Conservation (phyloP, 139 green algal genomes). For the Zygnema cylindricum region DNA sequence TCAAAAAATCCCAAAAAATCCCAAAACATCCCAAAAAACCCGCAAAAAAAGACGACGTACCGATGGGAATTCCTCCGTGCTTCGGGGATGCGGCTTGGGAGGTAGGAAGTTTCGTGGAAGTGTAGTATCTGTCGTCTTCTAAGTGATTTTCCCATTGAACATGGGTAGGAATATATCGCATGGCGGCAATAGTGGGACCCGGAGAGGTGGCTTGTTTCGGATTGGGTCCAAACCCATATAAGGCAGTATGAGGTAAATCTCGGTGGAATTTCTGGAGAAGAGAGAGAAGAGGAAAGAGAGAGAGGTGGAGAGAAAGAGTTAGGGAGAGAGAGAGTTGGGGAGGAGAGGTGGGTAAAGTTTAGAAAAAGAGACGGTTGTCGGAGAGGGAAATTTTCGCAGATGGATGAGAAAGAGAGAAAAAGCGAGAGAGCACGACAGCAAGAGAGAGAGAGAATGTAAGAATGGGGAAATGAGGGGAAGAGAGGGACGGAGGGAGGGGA, state of each 20-base stretch:
- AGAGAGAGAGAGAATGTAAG: background rate
- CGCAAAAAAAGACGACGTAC: too few species aligned
- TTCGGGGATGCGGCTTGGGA: background rate
- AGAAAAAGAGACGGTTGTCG: background rate
- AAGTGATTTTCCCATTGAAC: slow-evolving; percentile 43
- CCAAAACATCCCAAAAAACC: too few species aligned
- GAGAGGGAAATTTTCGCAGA: background rate
- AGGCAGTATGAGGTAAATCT: slow-evolving; percentile 21
- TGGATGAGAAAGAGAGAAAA: background rate
- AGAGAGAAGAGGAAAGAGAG: background rate
- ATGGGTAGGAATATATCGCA: background rate
- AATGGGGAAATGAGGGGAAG: background rate
- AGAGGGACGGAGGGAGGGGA: background rate
- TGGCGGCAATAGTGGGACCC: slow-evolving; percentile 21
- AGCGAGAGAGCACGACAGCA: background rate
- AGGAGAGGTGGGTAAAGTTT: background rate
- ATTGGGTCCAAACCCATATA: slow-evolving; percentile 17
- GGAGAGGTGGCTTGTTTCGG: background rate
- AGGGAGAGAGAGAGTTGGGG: background rate
- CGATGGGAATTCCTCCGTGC: background rate
- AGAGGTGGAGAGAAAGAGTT: background rate
- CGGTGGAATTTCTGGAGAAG: slow-evolving; percentile 29
- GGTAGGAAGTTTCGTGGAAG: background rate
- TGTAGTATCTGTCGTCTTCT: slow-evolving; percentile 21
- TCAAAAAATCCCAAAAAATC: too few species aligned